These are phyloP conservation scores for Wallemia hederae DNA, from an alignment of 1,284 basidiomycete species.

Conservation along the genomic window DNA sequence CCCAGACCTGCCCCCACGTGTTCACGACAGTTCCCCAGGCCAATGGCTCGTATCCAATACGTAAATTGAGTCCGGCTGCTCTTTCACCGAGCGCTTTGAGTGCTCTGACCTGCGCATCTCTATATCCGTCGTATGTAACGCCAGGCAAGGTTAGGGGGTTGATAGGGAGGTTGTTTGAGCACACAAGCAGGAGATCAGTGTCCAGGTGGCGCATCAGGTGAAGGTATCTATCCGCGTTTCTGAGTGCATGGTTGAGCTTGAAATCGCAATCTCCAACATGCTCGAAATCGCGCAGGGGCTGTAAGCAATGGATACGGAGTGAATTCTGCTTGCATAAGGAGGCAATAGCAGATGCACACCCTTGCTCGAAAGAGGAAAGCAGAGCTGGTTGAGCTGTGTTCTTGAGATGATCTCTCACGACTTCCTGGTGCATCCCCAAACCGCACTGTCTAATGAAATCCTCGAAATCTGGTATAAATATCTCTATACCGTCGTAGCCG, in stretches of 20 bases:
- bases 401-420: neutral
- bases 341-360: slow-evolving; percentile 3
- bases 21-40: slow-evolving; percentile 6
- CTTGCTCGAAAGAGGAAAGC: neutral
- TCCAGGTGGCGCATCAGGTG: slow-evolving; percentile 3
- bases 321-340: neutral
- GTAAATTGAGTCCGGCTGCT: slow-evolving; percentile 1
- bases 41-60: slow-evolving; percentile 5
- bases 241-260: slow-evolving; percentile 2
- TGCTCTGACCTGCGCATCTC: slow-evolving; percentile 4
- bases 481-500: slow-evolving; percentile 5
- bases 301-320: slow-evolving; percentile 4
- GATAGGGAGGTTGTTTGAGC: slow-evolving; percentile 3
- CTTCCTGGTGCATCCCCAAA: slow-evolving; percentile 1
- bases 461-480: slow-evolving; percentile 6
- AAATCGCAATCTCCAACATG: neutral
- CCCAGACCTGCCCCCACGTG: slow-evolving; percentile 5
- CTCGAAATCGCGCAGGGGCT: slow-evolving; percentile 5
- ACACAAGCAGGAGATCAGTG: slow-evolving; percentile 4
- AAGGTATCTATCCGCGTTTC: slow-evolving; percentile 2
- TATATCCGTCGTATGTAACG: slow-evolving; percentile 1
- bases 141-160: neutral
- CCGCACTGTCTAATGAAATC: slow-evolving; percentile 3
- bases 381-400: no score
- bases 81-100: slow-evolving; percentile 2